phyloP scores from a whole-genome alignment of 805 yeast species.

The Ascoidea asiatica region DNA sequence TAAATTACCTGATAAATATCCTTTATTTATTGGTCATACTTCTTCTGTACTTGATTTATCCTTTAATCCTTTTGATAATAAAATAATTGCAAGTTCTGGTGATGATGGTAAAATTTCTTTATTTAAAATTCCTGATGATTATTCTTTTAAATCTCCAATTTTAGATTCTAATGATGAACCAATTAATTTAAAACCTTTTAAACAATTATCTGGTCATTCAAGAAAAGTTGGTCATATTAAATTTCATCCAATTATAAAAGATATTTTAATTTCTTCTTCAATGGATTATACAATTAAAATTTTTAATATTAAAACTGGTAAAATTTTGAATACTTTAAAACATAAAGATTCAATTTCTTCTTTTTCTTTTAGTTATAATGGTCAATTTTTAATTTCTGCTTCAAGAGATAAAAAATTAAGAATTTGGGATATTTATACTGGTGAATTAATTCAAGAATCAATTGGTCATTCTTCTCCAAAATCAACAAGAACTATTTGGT shows the following conservation, averaged over 20 bases:
- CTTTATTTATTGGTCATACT: constrained; percentile 90
- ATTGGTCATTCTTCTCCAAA: constrained; percentile 90
- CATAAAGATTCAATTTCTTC: constrained; percentile 92
- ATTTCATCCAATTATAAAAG: constrained; percentile 79
- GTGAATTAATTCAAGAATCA: constrained; percentile 68
- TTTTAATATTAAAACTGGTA: constrained; percentile 77
- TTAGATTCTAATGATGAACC: constrained; percentile 31
- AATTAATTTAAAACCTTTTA: constrained; percentile 58
- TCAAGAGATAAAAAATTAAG: constrained; percentile 84
- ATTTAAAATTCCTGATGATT: constrained; percentile 82
- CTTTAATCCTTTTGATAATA: constrained; percentile 81
- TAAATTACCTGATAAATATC: constrained; percentile 85
- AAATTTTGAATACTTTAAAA: constrained; percentile 55
- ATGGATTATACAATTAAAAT: constrained; percentile 83
- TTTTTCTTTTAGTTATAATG: constrained; percentile 82
- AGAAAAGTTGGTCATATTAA: constrained; percentile 88
- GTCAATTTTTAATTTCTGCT: constrained; percentile 75
- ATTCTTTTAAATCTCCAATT: constrained; percentile 33
- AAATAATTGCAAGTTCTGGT: constrained; percentile 63
- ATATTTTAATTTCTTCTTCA: constrained; percentile 81
- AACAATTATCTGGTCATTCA: constrained; percentile 69
- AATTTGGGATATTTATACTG: constrained; percentile 80
- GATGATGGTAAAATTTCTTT: constrained; percentile 72
- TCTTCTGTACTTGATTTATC: constrained; percentile 93
- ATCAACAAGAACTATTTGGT: constrained; percentile 78